Evolutionary conservation across 2,329 filamentous ascomycete genomes (phyloP).

Genomic region (Sporothrix curviconia): DNA sequence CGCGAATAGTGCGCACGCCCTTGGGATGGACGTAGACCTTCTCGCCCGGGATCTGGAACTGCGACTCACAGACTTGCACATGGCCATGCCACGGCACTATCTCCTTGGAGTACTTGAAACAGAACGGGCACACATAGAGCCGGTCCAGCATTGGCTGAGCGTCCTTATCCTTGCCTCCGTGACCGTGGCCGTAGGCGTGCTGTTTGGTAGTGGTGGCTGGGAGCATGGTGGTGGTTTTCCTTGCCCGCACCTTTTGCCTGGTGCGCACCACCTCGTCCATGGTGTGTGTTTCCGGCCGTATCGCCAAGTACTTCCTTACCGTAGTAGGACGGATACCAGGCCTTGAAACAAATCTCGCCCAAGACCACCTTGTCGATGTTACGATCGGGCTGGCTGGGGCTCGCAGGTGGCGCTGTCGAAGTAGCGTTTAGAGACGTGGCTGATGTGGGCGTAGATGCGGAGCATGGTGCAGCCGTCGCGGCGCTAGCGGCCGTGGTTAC

Average conservation of each 20-base stretch:
- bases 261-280: background rate
- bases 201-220: background rate
- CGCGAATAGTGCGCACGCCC: slow-evolving; percentile 35
- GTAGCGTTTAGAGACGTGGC: background rate
- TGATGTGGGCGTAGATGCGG: slow-evolving; percentile 34
- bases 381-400: slow-evolving; percentile 47
- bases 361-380: slow-evolving; percentile 85
- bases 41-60: slow-evolving; percentile 51
- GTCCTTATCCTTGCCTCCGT: slow-evolving; percentile 29
- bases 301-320: slow-evolving; percentile 61
- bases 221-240: slow-evolving; percentile 19
- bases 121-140: slow-evolving; percentile 83
- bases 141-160: slow-evolving; percentile 49
- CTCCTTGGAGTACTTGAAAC: slow-evolving; percentile 82
- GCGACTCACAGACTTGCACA: slow-evolving; percentile 50
- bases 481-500: background rate
- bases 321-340: slow-evolving; percentile 93
- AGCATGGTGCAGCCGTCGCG: slow-evolving; percentile 16
- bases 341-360: slow-evolving; percentile 74
- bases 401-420: slow-evolving; percentile 24
- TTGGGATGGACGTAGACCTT: slow-evolving; percentile 65
- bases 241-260: slow-evolving; percentile 20
- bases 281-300: slow-evolving; percentile 26
- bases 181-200: background rate
- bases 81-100: slow-evolving; percentile 53